These are phyloP conservation scores for Achaetomiella virescens DNA, from an alignment of 495 filamentous ascomycete species.

Conservation along the genomic window DNA sequence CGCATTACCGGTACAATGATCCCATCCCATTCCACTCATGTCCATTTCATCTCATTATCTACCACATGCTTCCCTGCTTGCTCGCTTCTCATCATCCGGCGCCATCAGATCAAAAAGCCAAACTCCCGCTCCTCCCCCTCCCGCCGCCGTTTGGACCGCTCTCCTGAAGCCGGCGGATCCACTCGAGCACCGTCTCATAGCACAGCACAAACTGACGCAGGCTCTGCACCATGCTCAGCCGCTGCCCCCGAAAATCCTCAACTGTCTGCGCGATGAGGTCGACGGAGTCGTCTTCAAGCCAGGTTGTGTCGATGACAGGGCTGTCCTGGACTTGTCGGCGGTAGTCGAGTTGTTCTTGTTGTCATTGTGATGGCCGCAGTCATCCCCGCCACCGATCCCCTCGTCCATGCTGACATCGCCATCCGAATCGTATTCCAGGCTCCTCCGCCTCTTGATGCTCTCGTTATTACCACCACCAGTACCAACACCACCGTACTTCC, in stretches of 20 bases:
- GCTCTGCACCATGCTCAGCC: constrained; percentile 95
- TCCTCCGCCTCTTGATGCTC: not conserved
- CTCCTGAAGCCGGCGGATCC: constrained; percentile 52
- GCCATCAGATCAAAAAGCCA: constrained; percentile 12
- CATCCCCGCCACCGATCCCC: not conserved
- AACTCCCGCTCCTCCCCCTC: constrained; percentile 25
- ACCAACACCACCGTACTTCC: constrained; percentile 14
- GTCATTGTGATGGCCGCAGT: not conserved
- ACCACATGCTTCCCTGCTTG: not conserved
- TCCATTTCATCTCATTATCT: not conserved
- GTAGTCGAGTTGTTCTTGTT: not conserved
- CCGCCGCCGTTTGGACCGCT: constrained; percentile 2
- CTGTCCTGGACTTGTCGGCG: not conserved
- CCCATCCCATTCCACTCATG: not conserved
- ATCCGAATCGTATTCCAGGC: constrained; percentile 30
- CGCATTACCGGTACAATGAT: too few relatives aligned
- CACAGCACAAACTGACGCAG: constrained; percentile 91
- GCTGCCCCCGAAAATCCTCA: constrained; percentile 78
- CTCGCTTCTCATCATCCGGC: not conserved
- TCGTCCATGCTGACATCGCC: constrained; percentile 38
- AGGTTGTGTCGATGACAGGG: constrained; percentile 30
- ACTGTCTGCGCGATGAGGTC: constrained; percentile 84
- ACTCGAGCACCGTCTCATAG: constrained; percentile 92
- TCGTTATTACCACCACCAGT: not conserved
- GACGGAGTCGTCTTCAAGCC: constrained; percentile 48